Percentiles rank a stretch among this genome's conserved stretches.
phyloP scores from a whole-genome alignment of 345 rosid genomes.

The Odontarrhena argentea region DNA sequence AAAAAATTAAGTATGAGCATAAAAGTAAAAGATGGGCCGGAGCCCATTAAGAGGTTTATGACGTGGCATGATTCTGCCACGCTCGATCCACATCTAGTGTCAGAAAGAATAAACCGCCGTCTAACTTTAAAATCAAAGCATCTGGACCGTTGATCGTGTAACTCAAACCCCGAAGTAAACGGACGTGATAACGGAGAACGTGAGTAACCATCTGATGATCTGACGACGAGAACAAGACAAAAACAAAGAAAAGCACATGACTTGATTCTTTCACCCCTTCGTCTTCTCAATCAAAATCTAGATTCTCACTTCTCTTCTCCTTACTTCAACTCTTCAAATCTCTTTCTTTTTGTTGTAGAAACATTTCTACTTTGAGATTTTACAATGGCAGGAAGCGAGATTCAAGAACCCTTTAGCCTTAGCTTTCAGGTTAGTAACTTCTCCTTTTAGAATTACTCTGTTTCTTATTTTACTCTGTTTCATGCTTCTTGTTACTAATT shows the following conservation, averaged over 20 bases:
- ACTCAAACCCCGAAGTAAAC: slow-evolving; percentile 21
- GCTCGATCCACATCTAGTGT: slow-evolving; percentile 30
- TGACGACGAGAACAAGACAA: slow-evolving; percentile 36
- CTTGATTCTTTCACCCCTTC: slow-evolving; percentile 40
- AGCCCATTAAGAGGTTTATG: background rate
- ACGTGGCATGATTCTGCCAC: slow-evolving; percentile 38
- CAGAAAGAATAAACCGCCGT: slow-evolving; percentile 34
- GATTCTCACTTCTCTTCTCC: slow-evolving; percentile 28
- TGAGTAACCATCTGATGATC: slow-evolving; percentile 30
- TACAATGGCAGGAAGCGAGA: slow-evolving; percentile 64
- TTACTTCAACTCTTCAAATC: background rate
- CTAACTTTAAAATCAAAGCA: slow-evolving; percentile 8
- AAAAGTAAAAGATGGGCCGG: background rate
- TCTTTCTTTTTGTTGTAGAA: too few relatives aligned
- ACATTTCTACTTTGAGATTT: background rate
- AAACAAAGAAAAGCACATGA: slow-evolving; percentile 35
- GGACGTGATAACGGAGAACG: slow-evolving; percentile 45
- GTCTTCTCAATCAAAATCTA: slow-evolving; percentile 25
- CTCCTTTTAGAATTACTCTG: slow-evolving; percentile 8
- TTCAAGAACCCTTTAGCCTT: slow-evolving; percentile 61
- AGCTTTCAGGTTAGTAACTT: slow-evolving; percentile 57
- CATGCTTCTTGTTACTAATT: slow-evolving; percentile 23
- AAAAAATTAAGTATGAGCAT: too few relatives aligned
- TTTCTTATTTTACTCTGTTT: slow-evolving; percentile 14
- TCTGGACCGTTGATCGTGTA: slow-evolving; percentile 38